Evolutionary conservation across 306 rosid species (phyloP).

Genomic region (Gleditsia sinensis): DNA sequence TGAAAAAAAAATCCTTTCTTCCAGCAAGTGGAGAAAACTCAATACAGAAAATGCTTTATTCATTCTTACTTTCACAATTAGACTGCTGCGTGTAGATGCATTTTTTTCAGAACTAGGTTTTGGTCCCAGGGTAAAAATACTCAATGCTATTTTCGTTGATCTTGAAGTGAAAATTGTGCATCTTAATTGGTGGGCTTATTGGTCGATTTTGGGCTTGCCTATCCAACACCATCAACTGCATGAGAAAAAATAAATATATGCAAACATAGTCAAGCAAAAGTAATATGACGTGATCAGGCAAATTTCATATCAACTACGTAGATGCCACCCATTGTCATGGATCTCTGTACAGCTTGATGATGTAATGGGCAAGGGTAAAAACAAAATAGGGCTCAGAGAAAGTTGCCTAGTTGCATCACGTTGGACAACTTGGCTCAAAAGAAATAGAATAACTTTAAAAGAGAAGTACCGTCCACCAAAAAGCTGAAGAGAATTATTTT

Average conservation of each 20-base stretch:
- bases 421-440: neutral
- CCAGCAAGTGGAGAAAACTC: neutral
- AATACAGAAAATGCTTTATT: neutral
- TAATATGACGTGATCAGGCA: neutral
- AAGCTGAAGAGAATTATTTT: neutral
- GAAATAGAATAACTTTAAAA: neutral
- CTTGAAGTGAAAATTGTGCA: constrained; percentile 70
- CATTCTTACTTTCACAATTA: constrained; percentile 2
- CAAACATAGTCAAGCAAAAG: neutral
- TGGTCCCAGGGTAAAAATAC: constrained; percentile 86
- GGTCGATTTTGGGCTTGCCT: constrained; percentile 45
- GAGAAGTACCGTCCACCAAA: neutral
- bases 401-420: neutral
- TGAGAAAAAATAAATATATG: constrained; percentile 12
- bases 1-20: constrained; percentile 6
- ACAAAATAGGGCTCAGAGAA: neutral
- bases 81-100: constrained; percentile 9
- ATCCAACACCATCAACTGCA: constrained; percentile 60
- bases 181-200: constrained; percentile 48
- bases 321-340: neutral
- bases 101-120: constrained; percentile 28
- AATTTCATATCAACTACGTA: neutral
- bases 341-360: neutral
- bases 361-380: too few relatives aligned
- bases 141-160: constrained; percentile 74